Evolutionary conservation across 2,329 filamentous ascomycete species (phyloP).

Genomic region (Diaporthe citrichinensis): DNA sequence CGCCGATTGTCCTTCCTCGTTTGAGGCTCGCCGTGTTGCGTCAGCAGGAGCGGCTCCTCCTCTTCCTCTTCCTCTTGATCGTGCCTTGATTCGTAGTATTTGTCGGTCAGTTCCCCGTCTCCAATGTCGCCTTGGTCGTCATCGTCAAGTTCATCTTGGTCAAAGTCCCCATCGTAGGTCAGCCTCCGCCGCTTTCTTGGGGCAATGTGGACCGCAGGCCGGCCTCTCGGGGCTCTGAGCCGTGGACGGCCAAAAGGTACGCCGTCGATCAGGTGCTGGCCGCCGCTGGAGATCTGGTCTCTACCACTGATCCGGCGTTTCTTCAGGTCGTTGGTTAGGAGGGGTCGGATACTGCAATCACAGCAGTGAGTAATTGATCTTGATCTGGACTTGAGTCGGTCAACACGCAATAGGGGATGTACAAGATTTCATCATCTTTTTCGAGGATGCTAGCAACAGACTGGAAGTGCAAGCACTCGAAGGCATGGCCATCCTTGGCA

Average conservation of each 20-base stretch:
- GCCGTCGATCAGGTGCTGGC: conserved; percentile 87
- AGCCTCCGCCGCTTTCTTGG: conserved; percentile 78
- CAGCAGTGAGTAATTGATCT: conserved; percentile 39
- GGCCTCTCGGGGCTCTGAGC: conserved; percentile 69
- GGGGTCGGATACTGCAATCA: conserved; percentile 77
- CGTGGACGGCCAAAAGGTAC: conserved; percentile 85
- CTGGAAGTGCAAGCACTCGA: conserved; percentile 91
- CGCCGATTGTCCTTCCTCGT: conserved; percentile 26
- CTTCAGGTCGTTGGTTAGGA: conserved; percentile 81
- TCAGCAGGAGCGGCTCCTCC: conserved; percentile 42
- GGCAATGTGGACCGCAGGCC: conserved; percentile 79
- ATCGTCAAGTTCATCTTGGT: conserved; percentile 58
- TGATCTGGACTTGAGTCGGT: too few species aligned
- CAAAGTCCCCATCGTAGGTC: conserved; percentile 54
- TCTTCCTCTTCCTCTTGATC: conserved; percentile 44
- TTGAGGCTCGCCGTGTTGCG: conserved; percentile 34
- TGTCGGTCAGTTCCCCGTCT: conserved; percentile 50
- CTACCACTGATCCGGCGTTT: conserved; percentile 81
- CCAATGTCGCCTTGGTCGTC: conserved; percentile 54
- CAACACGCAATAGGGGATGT: conserved; percentile 52
- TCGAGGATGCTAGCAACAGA: conserved; percentile 78
- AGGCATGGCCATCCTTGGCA: conserved; percentile 69
- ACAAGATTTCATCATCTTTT: conserved; percentile 88
- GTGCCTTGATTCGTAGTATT: conserved; percentile 44
- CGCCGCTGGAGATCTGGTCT: conserved; percentile 83